Evolutionary conservation across 345 rosid genomes (phyloP).

Genomic region (Eucalyptus marginata): DNA sequence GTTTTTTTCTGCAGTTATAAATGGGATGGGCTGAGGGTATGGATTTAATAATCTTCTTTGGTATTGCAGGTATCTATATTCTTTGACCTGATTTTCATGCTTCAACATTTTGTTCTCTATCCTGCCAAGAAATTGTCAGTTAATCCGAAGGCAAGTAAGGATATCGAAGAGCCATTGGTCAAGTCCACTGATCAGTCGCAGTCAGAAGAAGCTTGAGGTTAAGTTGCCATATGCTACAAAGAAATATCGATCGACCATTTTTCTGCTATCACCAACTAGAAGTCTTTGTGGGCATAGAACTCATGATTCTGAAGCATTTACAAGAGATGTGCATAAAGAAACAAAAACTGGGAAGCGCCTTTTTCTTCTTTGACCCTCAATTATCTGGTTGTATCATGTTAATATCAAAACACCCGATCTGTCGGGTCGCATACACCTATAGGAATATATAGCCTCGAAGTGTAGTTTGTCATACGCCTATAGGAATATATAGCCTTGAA

Average conservation of each 20-base stretch:
- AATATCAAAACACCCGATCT: not conserved
- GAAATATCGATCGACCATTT: not conserved
- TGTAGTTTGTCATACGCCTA: not conserved
- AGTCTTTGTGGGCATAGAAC: not conserved
- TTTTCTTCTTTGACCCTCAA: not conserved
- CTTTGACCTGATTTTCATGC: constrained; percentile 83
- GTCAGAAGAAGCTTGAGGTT: not conserved
- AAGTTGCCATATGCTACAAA: not conserved
- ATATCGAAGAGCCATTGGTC: constrained; percentile 39
- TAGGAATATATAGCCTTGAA: not conserved
- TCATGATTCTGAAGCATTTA: not conserved
- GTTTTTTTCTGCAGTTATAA: not conserved
- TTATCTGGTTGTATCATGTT: not conserved
- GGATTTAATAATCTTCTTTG: not conserved
- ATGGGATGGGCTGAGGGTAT: not conserved
- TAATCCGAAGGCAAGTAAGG: constrained; percentile 15
- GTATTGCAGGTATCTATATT: constrained; percentile 51
- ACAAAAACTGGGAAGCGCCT: not conserved
- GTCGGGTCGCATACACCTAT: not conserved
- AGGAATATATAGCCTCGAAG: not conserved
- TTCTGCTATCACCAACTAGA: not conserved
- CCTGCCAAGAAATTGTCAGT: constrained; percentile 22
- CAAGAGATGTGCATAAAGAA: not conserved
- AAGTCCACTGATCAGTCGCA: constrained; percentile 6
- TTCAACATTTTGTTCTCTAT: constrained; percentile 73